A percentile compares a stretch with the other conserved stretches of the same genome.
phyloP scores from a whole-genome alignment of 2,329 filamentous ascomycete species.

The Paecilomyces sp. region DNA sequence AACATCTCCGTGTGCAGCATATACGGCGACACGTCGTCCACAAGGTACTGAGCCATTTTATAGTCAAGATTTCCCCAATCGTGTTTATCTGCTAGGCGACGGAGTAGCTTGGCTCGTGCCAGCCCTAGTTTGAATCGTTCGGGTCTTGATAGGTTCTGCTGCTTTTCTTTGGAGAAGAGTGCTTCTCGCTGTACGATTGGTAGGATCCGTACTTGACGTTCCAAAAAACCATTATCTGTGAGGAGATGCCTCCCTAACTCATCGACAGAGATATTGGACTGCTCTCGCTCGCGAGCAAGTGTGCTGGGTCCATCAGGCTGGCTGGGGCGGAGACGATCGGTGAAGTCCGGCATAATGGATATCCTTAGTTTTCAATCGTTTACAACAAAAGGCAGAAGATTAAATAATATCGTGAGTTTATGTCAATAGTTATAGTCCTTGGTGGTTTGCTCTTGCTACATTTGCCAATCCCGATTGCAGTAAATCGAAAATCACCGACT shows the following conservation, averaged over 20 bases:
- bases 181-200: conserved; percentile 39
- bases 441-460: too few species aligned
- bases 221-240: conserved; percentile 40
- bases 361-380: too few species aligned
- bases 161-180: conserved; percentile 44
- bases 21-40: conserved; percentile 48
- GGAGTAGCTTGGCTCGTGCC: conserved; percentile 44
- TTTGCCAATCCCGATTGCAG: too few species aligned
- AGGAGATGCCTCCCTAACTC: conserved; percentile 43
- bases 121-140: conserved; percentile 48
- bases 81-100: conserved; percentile 39
- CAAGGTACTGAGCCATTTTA: conserved; percentile 45
- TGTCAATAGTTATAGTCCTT: too few species aligned
- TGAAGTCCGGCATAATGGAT: conserved; percentile 41
- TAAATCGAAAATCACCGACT: too few species aligned
- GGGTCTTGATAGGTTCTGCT: conserved; percentile 45
- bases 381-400: too few species aligned
- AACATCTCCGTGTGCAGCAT: conserved; percentile 48
- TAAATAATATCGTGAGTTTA: too few species aligned
- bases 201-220: conserved; percentile 41
- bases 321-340: conserved; percentile 41
- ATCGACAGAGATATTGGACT: conserved; percentile 37
- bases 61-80: conserved; percentile 45
- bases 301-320: conserved; percentile 40
- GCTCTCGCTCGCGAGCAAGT: conserved; percentile 38